Evolutionary conservation across 805 yeast genomes (phyloP).

Genomic region (Monosporozyma aerobia): DNA sequence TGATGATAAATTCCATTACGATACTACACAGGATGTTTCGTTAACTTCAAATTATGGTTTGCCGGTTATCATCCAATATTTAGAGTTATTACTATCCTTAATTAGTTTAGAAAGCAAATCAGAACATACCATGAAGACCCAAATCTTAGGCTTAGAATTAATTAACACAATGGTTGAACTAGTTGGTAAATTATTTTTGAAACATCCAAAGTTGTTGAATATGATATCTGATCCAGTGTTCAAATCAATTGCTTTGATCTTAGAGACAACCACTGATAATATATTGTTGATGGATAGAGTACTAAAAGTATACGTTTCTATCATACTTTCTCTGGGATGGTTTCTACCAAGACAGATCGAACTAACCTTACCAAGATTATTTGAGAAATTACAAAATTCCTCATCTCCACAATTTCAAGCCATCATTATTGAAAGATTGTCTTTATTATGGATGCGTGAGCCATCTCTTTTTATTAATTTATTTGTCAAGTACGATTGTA

Average conservation of each 20-base stretch:
- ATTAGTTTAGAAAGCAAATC: constrained; percentile 73
- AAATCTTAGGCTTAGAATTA: constrained; percentile 65
- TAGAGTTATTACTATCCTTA: constrained; percentile 67
- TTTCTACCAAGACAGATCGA: constrained; percentile 75
- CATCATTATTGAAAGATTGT: constrained; percentile 71
- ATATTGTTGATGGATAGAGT: constrained; percentile 65
- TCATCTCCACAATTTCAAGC: constrained; percentile 45
- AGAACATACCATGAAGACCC: constrained; percentile 53
- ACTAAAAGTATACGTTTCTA: constrained; percentile 62
- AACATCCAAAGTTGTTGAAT: constrained; percentile 56
- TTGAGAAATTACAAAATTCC: constrained; percentile 31
- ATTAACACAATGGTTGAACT: constrained; percentile 75
- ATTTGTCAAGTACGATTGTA: constrained; percentile 83
- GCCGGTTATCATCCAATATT: constrained; percentile 63
- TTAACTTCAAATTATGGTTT: constrained; percentile 50
- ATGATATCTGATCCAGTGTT: constrained; percentile 71
- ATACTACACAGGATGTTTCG: constrained; percentile 26
- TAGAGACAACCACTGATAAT: constrained; percentile 56
- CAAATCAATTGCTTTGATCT: constrained; percentile 71
- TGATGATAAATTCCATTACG: constrained; percentile 3
- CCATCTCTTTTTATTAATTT: constrained; percentile 68
- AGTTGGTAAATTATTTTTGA: constrained; percentile 51
- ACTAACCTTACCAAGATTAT: constrained; percentile 54
- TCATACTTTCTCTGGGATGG: constrained; percentile 56
- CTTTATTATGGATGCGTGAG: constrained; percentile 71